phyloP scores from a whole-genome alignment of 306 rosid species.

The Calophaca sinica region DNA sequence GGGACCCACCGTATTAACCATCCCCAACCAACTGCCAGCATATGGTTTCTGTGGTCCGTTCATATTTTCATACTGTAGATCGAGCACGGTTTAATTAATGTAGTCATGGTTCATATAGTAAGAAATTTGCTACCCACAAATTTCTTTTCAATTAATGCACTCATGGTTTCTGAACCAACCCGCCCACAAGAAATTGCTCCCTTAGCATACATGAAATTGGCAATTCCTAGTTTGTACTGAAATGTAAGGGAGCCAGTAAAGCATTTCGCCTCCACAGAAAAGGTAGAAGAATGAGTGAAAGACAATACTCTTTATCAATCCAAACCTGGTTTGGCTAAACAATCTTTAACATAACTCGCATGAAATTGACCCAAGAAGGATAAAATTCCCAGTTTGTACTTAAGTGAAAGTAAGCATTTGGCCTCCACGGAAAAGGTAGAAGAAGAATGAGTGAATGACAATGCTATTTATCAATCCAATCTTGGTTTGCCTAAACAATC shows the following conservation, averaged over 20 bases:
- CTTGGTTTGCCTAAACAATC: conserved; percentile 20
- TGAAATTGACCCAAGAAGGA: conserved; percentile 33
- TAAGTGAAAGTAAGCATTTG: neutral
- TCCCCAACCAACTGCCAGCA: conserved; percentile 55
- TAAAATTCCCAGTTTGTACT: neutral
- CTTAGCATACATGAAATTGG: conserved; percentile 30
- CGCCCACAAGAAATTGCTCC: neutral
- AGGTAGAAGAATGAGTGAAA: conserved; percentile 14
- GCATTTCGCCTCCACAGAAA: neutral
- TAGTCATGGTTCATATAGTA: conserved; percentile 33
- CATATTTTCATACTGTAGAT: neutral
- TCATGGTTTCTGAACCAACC: conserved; percentile 40
- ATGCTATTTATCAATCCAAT: neutral
- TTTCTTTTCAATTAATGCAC: conserved; percentile 42
- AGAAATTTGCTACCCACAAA: conserved; percentile 32
- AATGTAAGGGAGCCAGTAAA: neutral
- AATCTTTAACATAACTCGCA: conserved; percentile 1
- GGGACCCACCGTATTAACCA: conserved; percentile 60
- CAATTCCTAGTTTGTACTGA: neutral
- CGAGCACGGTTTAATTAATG: conserved; percentile 42
- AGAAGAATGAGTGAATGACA: conserved; percentile 28
- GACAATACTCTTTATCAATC: conserved; percentile 1
- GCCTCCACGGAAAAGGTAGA: neutral
- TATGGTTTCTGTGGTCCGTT: conserved; percentile 42
- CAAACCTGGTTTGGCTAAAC: conserved; percentile 12